Percentiles rank a stretch among this genome's conserved stretches.
Conservation (phyloP, 306 rosid genomes). For the Luffa acutangula region DNA sequence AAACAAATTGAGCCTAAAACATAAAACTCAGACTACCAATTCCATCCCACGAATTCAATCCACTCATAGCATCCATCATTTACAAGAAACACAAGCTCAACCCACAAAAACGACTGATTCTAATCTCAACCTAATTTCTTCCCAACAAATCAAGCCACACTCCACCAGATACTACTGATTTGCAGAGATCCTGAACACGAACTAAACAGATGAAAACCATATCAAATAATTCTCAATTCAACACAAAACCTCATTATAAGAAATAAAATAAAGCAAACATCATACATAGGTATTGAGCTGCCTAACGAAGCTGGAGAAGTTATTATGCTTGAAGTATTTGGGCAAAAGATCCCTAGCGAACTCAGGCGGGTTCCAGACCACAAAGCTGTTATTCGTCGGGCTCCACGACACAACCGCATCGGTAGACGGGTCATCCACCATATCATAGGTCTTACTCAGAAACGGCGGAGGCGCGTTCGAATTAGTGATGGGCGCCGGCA, state of each 20-base stretch:
- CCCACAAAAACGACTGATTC: background rate
- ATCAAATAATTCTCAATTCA: background rate
- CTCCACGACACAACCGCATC: slow-evolving; percentile 87
- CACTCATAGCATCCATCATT: background rate
- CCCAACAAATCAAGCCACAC: background rate
- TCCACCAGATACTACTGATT: background rate
- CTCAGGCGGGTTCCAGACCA: slow-evolving; percentile 98
- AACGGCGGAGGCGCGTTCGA: slow-evolving; percentile 82
- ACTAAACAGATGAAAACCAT: background rate
- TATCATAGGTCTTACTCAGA: slow-evolving; percentile 87
- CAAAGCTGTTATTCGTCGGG: slow-evolving; percentile 80
- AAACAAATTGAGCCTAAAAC: background rate
- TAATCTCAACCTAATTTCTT: background rate
- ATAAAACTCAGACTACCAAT: background rate
- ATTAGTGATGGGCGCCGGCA: slow-evolving; percentile 50
- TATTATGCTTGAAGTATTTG: slow-evolving; percentile 80
- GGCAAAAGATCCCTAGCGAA: slow-evolving; percentile 91
- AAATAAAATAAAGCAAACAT: background rate
- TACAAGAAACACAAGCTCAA: background rate
- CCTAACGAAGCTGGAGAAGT: slow-evolving; percentile 89
- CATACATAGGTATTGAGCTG: slow-evolving; percentile 92
- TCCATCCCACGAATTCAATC: slow-evolving; percentile 2
- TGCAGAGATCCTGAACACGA: background rate
- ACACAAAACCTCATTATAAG: background rate
- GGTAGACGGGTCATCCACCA: slow-evolving; percentile 84